A percentile compares a stretch with the other conserved stretches of the same genome.
Evolutionary conservation across 805 yeast genomes (phyloP).

Genomic region (Candida incommunis): DNA sequence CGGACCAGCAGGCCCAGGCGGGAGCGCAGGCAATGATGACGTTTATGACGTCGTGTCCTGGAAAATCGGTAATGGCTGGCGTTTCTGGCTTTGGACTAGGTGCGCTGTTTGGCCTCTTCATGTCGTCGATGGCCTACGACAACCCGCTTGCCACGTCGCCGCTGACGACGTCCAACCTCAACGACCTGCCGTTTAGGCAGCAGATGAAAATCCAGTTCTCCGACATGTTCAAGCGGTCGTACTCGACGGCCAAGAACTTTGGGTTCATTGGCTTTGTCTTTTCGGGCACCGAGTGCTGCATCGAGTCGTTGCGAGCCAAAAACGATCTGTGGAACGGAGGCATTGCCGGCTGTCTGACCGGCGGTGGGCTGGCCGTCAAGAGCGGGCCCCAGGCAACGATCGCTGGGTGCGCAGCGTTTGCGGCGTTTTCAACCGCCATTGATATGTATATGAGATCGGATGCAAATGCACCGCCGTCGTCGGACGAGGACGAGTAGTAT

Average conservation of each 20-base stretch:
- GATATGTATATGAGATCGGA: constrained; percentile 81
- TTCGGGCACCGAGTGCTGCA: constrained; percentile 82
- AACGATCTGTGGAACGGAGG: constrained; percentile 88
- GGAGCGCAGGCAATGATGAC: constrained; percentile 76
- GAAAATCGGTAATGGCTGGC: constrained; percentile 82
- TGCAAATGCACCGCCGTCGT: constrained; percentile 65
- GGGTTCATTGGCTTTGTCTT: constrained; percentile 86
- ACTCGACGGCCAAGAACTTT: constrained; percentile 80
- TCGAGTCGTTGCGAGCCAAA: constrained; percentile 76
- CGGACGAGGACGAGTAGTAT: constrained; percentile 56
- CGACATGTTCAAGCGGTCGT: constrained; percentile 88
- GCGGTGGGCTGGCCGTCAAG: constrained; percentile 86
- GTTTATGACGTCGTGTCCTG: constrained; percentile 87
- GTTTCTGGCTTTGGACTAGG: constrained; percentile 90
- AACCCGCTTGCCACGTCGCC: constrained; percentile 31
- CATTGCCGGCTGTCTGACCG: constrained; percentile 90
- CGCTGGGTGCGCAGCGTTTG: constrained; percentile 94
- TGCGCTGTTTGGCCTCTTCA: constrained; percentile 89
- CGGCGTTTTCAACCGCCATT: constrained; percentile 63
- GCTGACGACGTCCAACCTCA: constrained; percentile 39
- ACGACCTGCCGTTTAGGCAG: constrained; percentile 80
- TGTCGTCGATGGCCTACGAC: constrained; percentile 69
- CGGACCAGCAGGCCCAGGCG: constrained; percentile 83
- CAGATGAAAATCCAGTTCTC: constrained; percentile 83
- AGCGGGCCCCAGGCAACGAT: constrained; percentile 89